These are phyloP conservation scores for Ceratobasidium sp. DNA, from an alignment of 1,284 basidiomycete genomes.

Conservation along the genomic window DNA sequence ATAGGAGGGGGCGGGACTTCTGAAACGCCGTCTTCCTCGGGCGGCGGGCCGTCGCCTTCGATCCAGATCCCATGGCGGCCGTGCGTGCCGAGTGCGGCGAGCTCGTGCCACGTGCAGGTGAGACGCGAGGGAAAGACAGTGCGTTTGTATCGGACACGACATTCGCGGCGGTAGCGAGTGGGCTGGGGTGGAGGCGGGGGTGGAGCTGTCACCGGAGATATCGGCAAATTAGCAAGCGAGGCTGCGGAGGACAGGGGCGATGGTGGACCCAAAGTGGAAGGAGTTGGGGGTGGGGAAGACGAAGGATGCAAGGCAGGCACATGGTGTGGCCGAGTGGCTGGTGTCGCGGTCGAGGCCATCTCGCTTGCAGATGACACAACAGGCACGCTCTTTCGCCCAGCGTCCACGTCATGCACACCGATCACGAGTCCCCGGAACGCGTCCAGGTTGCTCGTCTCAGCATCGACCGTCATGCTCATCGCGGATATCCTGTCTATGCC, in stretches of 20 bases:
- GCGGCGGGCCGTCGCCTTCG: conserved; percentile 38
- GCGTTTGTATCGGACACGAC: conserved; percentile 38
- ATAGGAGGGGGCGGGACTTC: conserved; percentile 11
- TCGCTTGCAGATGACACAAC: conserved; percentile 8
- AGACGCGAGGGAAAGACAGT: conserved; percentile 38
- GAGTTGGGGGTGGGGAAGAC: conserved; percentile 24
- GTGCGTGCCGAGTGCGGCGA: conserved; percentile 33
- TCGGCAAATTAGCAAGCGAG: not conserved
- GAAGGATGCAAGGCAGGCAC: conserved; percentile 17
- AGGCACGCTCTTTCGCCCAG: conserved; percentile 16
- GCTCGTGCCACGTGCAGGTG: conserved; percentile 36
- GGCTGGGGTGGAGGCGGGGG: conserved; percentile 21
- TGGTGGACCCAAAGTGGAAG: conserved; percentile 4
- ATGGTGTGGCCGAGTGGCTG: conserved; percentile 29
- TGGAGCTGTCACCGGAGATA: not conserved
- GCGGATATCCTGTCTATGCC: conserved; percentile 16
- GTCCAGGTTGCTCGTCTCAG: conserved; percentile 36
- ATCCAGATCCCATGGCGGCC: conserved; percentile 37
- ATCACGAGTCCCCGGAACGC: conserved; percentile 38
- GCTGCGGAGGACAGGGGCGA: conserved; percentile 10
- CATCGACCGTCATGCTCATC: conserved; percentile 39
- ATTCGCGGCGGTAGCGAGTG: conserved; percentile 35
- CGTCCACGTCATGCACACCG: conserved; percentile 28
- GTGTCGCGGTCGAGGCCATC: conserved; percentile 2
- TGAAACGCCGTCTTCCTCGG: conserved; percentile 20